Evolutionary conservation across 768 basidiomycete genomes (phyloP).

Genomic region (Termitomyces sp.): DNA sequence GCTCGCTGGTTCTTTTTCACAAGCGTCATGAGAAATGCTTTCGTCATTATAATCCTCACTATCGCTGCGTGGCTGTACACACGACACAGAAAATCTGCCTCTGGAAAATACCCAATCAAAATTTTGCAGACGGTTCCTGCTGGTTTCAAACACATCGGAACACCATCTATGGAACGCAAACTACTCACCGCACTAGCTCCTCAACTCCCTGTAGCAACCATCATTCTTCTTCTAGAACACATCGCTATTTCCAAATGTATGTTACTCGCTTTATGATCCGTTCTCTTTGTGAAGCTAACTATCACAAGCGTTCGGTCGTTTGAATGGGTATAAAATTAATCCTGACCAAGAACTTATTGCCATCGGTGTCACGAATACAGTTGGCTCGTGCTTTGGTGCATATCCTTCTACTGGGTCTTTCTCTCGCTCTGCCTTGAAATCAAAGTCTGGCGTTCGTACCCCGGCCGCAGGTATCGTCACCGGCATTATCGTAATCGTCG

Average conservation of each 20-base stretch:
- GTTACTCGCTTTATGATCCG: background rate
- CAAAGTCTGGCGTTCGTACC: conserved; percentile 96
- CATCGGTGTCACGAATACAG: conserved; percentile 92
- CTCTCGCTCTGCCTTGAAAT: conserved; percentile 94
- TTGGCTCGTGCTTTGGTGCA: conserved; percentile 86
- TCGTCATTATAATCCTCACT: conserved; percentile 85
- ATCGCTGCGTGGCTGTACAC: conserved; percentile 84
- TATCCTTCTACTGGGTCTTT: conserved; percentile 98
- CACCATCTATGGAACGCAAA: conserved; percentile 29
- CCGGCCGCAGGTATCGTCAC: conserved; percentile 85
- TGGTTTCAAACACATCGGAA: conserved; percentile 63
- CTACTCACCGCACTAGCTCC: conserved; percentile 66
- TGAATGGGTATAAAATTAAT: conserved; percentile 92
- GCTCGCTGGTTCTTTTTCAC: conserved; percentile 75
- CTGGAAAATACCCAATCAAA: conserved; percentile 77
- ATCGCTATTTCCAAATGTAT: conserved; percentile 93
- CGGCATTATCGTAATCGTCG: conserved; percentile 85
- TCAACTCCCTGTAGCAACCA: conserved; percentile 79
- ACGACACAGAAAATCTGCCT: conserved; percentile 47
- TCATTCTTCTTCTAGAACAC: conserved; percentile 90
- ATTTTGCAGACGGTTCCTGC: conserved; percentile 80
- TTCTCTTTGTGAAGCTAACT: background rate
- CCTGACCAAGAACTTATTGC: conserved; percentile 95
- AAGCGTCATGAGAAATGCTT: conserved; percentile 73
- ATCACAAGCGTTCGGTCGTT: conserved; percentile 78